Evolutionary conservation across 306 rosid genomes (phyloP).

Genomic region (Fragaria iinumae): DNA sequence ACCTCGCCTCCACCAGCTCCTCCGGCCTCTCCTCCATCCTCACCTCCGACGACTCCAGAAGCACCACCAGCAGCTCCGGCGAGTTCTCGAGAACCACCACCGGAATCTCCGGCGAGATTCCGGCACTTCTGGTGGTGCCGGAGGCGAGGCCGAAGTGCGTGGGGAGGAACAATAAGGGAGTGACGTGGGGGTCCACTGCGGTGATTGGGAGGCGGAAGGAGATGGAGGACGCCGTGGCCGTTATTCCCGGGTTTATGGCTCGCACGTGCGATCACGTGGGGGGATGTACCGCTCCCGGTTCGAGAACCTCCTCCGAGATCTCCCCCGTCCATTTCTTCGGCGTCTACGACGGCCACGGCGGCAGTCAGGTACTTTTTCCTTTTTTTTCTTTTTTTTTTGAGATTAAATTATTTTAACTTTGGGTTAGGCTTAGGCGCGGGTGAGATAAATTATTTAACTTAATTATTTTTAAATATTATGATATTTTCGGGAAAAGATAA

Average conservation of each 20-base stretch:
- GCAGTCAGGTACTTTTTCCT: conserved; percentile 52
- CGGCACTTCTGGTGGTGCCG: conserved; percentile 22
- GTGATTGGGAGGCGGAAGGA: conserved; percentile 73
- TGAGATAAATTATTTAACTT: too few species aligned
- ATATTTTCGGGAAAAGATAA: background rate
- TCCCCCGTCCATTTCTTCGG: conserved; percentile 75
- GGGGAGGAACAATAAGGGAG: conserved; percentile 54
- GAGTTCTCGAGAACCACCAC: conserved; percentile 46
- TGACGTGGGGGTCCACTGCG: conserved; percentile 60
- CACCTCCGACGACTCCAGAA: conserved; percentile 28
- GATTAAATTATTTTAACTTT: too few species aligned
- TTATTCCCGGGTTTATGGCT: conserved; percentile 61
- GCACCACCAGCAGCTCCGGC: conserved; percentile 47
- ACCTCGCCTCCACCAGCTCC: conserved; percentile 24
- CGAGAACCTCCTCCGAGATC: conserved; percentile 58
- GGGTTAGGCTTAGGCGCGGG: too few species aligned
- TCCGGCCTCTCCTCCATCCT: conserved; percentile 43
- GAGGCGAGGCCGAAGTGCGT: conserved; percentile 55
- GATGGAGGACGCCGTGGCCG: conserved; percentile 79
- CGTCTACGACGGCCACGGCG: conserved; percentile 88
- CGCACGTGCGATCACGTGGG: conserved; percentile 63
- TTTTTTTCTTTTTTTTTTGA: background rate
- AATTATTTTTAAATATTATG: background rate
- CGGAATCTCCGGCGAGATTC: conserved; percentile 62
- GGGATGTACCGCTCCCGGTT: conserved; percentile 67